A percentile compares a stretch with the other conserved stretches of the same genome.
phyloP scores from a whole-genome alignment of 306 rosid species.

The Lupinus albus region DNA sequence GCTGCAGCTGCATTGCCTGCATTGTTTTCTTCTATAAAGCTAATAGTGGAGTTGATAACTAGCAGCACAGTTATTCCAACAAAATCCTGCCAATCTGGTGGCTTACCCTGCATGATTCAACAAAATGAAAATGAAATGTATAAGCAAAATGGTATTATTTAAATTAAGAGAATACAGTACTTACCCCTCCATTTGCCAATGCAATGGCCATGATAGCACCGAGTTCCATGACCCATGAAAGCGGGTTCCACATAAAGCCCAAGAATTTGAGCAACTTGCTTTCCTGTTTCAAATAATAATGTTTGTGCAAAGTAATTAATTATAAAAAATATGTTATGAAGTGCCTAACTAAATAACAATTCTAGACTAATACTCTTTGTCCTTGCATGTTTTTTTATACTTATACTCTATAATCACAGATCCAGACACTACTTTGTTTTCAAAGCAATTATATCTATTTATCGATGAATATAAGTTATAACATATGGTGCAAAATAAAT shows the following conservation, averaged over 20 bases:
- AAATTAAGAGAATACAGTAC: not conserved
- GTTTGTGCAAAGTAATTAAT: not conserved
- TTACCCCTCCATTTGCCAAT: conserved; percentile 90
- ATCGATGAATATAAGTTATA: too few relatives aligned
- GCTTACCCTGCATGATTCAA: conserved; percentile 56
- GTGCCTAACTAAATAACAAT: not conserved
- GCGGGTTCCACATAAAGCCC: conserved; percentile 98
- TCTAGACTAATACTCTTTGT: not conserved
- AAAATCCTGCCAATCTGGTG: conserved; percentile 95
- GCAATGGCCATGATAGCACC: conserved; percentile 96
- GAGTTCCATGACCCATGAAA: conserved; percentile 92
- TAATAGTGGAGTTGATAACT: conserved; percentile 80
- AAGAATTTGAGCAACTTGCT: conserved; percentile 71
- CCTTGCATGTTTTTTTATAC: too few relatives aligned
- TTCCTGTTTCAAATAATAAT: conserved; percentile 54
- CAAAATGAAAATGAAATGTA: not conserved
- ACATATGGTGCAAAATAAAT: too few relatives aligned
- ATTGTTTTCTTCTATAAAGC: conserved; percentile 88
- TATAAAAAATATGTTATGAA: not conserved
- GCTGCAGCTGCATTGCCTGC: conserved; percentile 97
- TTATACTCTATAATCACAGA: too few relatives aligned
- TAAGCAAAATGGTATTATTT: not conserved
- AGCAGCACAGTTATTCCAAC: conserved; percentile 67
- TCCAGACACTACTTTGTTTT: too few relatives aligned
- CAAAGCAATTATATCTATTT: too few relatives aligned